Percentiles rank a stretch among this genome's conserved stretches.
Conservation (phyloP, 164 flowering plant genomes). For the Chimonanthus salicifolius region DNA sequence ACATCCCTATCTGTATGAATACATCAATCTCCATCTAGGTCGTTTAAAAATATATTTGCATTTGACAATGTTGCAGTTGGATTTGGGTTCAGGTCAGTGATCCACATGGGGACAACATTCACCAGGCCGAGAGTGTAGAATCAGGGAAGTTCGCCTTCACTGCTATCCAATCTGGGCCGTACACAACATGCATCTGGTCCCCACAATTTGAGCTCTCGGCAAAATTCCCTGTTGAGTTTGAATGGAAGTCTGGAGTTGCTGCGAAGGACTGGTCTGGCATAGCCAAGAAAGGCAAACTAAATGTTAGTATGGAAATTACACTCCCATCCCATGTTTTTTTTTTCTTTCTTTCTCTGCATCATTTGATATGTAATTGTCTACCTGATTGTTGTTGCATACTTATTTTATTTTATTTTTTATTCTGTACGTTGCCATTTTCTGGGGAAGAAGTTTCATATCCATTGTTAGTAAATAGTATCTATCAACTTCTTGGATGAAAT, state of each 20-base stretch:
- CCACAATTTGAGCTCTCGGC: constrained; percentile 30
- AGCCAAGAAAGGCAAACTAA: constrained; percentile 57
- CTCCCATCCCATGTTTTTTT: not conserved
- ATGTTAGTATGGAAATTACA: constrained; percentile 34
- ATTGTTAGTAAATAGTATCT: no score
- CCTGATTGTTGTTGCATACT: no score
- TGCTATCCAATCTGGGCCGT: constrained; percentile 46
- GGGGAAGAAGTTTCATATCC: no score
- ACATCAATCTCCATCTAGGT: no score
- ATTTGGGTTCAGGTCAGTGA: constrained; percentile 44
- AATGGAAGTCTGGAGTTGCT: constrained; percentile 68
- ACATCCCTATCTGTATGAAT: no score
- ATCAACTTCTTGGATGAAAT: no score
- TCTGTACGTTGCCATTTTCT: no score
- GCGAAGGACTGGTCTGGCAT: constrained; percentile 66
- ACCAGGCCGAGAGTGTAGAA: constrained; percentile 37
- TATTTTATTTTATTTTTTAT: no score
- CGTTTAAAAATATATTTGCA: no score
- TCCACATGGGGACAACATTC: constrained; percentile 44
- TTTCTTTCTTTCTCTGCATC: no score
- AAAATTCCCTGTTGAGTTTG: constrained; percentile 49
- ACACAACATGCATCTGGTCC: constrained; percentile 61
- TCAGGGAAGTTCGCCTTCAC: constrained; percentile 62
- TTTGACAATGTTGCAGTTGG: not conserved
- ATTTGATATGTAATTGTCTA: no score